phyloP scores from a whole-genome alignment of 768 basidiomycete species.

The Kwoniella pini region DNA sequence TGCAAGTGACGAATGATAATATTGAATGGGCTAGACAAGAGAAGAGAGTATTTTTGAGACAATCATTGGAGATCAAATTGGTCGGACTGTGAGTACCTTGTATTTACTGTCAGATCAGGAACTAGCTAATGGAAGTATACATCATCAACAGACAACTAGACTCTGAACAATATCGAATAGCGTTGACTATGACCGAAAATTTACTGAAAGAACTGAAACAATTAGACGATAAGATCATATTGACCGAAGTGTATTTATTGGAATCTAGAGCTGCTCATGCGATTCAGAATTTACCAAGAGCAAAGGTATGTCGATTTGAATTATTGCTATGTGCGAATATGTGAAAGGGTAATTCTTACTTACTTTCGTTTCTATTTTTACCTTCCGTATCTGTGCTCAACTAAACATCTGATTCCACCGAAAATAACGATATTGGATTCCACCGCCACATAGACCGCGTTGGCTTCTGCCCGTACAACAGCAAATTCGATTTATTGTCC shows the following conservation, averaged over 20 bases:
- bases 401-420: too few species aligned
- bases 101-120: background rate
- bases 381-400: too few species aligned
- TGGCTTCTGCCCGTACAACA: constrained; percentile 87
- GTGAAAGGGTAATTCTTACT: too few species aligned
- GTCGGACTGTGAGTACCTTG: constrained; percentile 61
- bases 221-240: constrained; percentile 95
- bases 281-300: constrained; percentile 81
- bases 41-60: constrained; percentile 93
- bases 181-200: constrained; percentile 76
- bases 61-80: constrained; percentile 85
- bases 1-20: constrained; percentile 81
- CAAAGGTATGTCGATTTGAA: constrained; percentile 65
- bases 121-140: background rate
- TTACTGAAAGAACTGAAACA: constrained; percentile 89
- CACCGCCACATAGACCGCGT: constrained; percentile 63
- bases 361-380: too few species aligned
- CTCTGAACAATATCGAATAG: constrained; percentile 70
- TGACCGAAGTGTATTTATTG: constrained; percentile 93
- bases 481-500: constrained; percentile 95
- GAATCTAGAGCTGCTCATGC: constrained; percentile 90
- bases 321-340: too few species aligned
- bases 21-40: constrained; percentile 88
- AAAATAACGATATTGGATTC: too few species aligned
- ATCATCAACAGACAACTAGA: constrained; percentile 60